These are phyloP conservation scores for Malbranchea zuffiana DNA, from an alignment of 2,329 filamentous ascomycete species.

Conservation along the genomic window DNA sequence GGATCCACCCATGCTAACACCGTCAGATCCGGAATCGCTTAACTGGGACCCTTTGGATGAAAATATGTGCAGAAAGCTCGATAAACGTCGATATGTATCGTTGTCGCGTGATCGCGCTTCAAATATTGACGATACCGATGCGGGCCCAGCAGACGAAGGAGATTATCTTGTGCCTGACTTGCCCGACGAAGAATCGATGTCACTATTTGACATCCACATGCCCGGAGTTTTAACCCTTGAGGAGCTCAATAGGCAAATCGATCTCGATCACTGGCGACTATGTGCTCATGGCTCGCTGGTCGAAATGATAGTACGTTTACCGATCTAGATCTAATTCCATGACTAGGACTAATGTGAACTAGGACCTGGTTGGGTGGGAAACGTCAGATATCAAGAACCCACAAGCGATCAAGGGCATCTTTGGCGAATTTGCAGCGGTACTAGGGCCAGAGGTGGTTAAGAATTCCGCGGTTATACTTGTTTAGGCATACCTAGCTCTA, in stretches of 20 bases:
- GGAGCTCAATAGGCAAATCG: slow-evolving; percentile 30
- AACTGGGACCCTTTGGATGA: slow-evolving; percentile 37
- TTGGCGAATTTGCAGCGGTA: slow-evolving; percentile 37
- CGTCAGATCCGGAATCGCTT: slow-evolving; percentile 39
- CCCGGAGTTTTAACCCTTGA: slow-evolving; percentile 36
- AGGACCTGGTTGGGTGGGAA: slow-evolving; percentile 41
- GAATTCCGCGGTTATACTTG: slow-evolving; percentile 32
- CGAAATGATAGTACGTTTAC: slow-evolving; percentile 31
- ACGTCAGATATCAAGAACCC: slow-evolving; percentile 32
- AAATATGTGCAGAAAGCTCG: slow-evolving; percentile 32
- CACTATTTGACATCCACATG: slow-evolving; percentile 37
- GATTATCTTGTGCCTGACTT: slow-evolving; percentile 15
- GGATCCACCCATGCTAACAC: slow-evolving; percentile 1
- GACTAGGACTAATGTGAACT: not conserved
- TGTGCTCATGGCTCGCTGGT: slow-evolving; percentile 33
- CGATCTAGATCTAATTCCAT: not conserved
- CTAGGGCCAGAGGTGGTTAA: slow-evolving; percentile 35
- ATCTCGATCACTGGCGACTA: slow-evolving; percentile 36
- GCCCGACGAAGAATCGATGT: slow-evolving; percentile 32
- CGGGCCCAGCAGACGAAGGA: slow-evolving; percentile 12
- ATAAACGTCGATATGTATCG: slow-evolving; percentile 36
- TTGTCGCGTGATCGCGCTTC: slow-evolving; percentile 28
- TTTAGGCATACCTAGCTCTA: too few species aligned
- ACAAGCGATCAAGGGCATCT: slow-evolving; percentile 37
- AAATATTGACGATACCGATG: slow-evolving; percentile 8